Evolutionary conservation across 441 rosid genomes (phyloP).

Genomic region (Adansonia rubrostipa): DNA sequence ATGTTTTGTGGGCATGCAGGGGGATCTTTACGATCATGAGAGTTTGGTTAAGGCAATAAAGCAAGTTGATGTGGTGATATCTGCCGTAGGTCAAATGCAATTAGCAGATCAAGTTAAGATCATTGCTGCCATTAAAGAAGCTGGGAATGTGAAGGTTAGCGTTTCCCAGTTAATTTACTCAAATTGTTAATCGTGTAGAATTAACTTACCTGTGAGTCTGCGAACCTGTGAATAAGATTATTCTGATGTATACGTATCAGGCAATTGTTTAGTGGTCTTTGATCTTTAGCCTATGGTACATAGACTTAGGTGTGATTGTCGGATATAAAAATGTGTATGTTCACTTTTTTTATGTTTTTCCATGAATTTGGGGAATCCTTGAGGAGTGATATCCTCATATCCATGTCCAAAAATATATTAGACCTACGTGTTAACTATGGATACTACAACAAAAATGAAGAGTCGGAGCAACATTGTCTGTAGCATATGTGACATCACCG

Average conservation of each 20-base stretch:
- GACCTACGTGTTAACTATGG: no score
- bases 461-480: no score
- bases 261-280: neutral
- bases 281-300: neutral
- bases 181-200: neutral
- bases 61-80: slow-evolving; percentile 64
- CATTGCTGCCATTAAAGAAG: slow-evolving; percentile 59
- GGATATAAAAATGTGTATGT: no score
- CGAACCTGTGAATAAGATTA: no score
- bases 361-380: no score
- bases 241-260: neutral
- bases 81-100: slow-evolving; percentile 48
- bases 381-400: no score
- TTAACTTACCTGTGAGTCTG: neutral
- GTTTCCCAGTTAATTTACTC: neutral
- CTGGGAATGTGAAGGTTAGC: slow-evolving; percentile 61
- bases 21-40: slow-evolving; percentile 51
- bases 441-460: no score
- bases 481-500: no score
- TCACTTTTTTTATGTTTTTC: no score
- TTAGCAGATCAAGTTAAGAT: slow-evolving; percentile 51
- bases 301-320: no score
- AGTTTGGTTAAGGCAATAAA: slow-evolving; percentile 57
- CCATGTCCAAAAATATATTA: no score
- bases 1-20: slow-evolving; percentile 35